Base-by-base conservation (phyloP, 305 asterid genomes). In the Solanum hybrid region DNA sequence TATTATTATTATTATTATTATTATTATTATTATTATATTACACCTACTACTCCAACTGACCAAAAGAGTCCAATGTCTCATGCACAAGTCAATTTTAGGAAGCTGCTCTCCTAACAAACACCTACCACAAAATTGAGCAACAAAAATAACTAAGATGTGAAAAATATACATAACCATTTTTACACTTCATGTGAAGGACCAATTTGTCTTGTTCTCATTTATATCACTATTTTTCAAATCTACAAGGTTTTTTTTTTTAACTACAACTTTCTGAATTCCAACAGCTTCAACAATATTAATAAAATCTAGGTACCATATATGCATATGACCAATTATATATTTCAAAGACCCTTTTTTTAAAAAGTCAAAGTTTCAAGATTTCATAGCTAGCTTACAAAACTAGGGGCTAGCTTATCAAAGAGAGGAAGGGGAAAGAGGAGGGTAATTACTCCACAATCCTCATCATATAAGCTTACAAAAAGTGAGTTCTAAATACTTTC, bases 61-160 rank as follows among this genome's bases (percentile, higher is more conserved):
- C 82, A 4, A 76, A 75, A 77, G 15, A 34, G 45, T 77, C 45
- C 51, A 78, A 78, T 26, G 45, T 34, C 29, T 35, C 51, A 35
- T 34, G 51, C 84, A 78, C 84, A 78, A 78, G 84, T 78, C 84
- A 78, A 78, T 78, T 34, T 78, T 78, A 40, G 84, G 84, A 78
- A 78, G 84, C 84, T 78, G 84, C 51, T 78, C 84, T 22, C 84
- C 84, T 78, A 78, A 78, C 84, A 78, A 24, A 66, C 17, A 78
- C 45, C 84, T 35, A 78, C 45, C 51, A 35, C 45, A 77, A 77
- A 34, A 77, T 77, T 76, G 42, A 76, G 81, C 27, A 32, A 35
- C 4, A 35, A 77, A 77, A 19, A 34, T 77, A 34, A 26, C 45
- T 4, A 77, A 77, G 5, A 19, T 2, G 10, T 34, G 15, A 34